Percentiles rank a stretch among this genome's conserved stretches.
These are phyloP conservation scores for Gautieria morchelliformis DNA, from an alignment of 768 basidiomycete genomes.

Conservation along the genomic window DNA sequence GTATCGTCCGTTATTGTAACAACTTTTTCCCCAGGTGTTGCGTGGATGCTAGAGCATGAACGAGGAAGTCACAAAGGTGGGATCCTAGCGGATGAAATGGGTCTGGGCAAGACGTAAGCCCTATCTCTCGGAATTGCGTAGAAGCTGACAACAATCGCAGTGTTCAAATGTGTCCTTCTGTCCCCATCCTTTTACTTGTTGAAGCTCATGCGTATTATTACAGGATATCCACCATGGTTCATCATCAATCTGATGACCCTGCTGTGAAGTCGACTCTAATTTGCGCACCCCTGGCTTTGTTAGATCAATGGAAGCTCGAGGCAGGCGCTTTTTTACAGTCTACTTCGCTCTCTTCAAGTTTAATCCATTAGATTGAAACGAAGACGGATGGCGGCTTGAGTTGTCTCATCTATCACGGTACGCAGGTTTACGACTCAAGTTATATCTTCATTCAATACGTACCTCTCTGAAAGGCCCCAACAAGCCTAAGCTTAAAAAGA, in stretches of 20 bases:
- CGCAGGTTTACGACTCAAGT: background rate
- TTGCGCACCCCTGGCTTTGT: conserved; percentile 53
- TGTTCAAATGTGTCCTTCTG: conserved; percentile 18
- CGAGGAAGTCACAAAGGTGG: conserved; percentile 31
- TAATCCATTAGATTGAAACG: conserved; percentile 30
- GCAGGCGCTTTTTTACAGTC: conserved; percentile 12
- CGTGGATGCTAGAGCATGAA: conserved; percentile 54
- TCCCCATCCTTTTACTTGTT: background rate
- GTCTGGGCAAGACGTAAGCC: conserved; percentile 43
- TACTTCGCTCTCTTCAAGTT: background rate
- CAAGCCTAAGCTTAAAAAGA: conserved; percentile 35
- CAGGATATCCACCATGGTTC: conserved; percentile 51
- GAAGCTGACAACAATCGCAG: conserved; percentile 7
- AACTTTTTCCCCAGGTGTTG: conserved; percentile 25
- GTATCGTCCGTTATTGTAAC: background rate
- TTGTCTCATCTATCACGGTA: conserved; percentile 56
- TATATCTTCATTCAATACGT: background rate
- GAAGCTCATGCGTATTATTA: conserved; percentile 11
- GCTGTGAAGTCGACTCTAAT: conserved; percentile 57
- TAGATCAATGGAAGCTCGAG: conserved; percentile 59
- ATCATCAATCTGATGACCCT: conserved; percentile 41
- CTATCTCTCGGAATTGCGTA: background rate
- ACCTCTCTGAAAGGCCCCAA: conserved; percentile 21
- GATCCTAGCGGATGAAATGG: conserved; percentile 43
- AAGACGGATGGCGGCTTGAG: conserved; percentile 40